These are phyloP conservation scores for Coleophoma crateriformis DNA, from an alignment of 2,329 filamentous ascomycete species.

Conservation along the genomic window DNA sequence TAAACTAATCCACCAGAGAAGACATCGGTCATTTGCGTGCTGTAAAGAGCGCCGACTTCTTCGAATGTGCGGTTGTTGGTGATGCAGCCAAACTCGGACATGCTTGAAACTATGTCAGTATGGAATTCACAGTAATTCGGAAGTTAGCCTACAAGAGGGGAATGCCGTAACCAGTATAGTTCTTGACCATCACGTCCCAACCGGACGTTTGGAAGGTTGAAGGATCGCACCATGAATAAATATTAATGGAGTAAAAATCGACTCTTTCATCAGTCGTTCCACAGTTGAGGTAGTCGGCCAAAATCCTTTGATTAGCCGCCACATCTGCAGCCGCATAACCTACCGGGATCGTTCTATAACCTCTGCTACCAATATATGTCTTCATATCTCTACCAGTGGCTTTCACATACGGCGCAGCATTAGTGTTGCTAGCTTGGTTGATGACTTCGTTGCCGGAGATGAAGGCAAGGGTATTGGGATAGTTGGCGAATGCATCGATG, in stretches of 20 bases:
- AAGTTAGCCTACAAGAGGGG: constrained; percentile 40
- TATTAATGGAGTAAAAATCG: constrained; percentile 64
- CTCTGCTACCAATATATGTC: constrained; percentile 41
- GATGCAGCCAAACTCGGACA: constrained; percentile 92
- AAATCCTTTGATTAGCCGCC: constrained; percentile 60
- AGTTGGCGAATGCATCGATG: constrained; percentile 61
- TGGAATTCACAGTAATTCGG: not conserved
- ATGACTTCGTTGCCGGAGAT: constrained; percentile 57
- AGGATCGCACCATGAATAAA: constrained; percentile 62
- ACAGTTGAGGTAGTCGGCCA: constrained; percentile 71
- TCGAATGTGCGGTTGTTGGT: constrained; percentile 76
- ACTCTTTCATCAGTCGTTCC: constrained; percentile 59
- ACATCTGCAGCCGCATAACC: constrained; percentile 63
- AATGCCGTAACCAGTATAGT: constrained; percentile 62
- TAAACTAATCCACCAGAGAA: constrained; percentile 97
- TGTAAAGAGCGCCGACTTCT: constrained; percentile 78
- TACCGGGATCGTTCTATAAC: constrained; percentile 45
- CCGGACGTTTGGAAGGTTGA: constrained; percentile 54
- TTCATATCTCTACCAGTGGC: constrained; percentile 53
- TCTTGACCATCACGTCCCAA: constrained; percentile 65
- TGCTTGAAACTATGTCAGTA: constrained; percentile 7
- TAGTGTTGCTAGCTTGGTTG: constrained; percentile 45
- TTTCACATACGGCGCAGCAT: constrained; percentile 50
- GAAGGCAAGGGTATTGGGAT: constrained; percentile 62
- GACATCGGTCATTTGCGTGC: constrained; percentile 73